Evolutionary conservation across 2,329 filamentous ascomycete species (phyloP), one percentile per base, ranked within the genome.

Genomic region (Arthrobotrys sinensis): DNA sequence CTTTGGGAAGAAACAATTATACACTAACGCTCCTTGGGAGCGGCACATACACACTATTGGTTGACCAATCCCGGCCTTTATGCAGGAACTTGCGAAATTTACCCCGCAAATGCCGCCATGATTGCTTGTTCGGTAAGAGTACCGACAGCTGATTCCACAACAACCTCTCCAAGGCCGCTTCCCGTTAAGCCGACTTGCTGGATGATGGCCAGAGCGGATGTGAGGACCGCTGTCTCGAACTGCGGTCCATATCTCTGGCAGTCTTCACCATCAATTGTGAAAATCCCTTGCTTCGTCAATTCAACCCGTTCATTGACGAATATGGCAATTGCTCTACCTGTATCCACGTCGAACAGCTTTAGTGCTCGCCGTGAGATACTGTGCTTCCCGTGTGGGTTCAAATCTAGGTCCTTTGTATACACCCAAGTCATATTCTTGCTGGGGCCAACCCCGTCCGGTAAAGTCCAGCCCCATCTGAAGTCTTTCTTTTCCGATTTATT

Each of bases 31-130:
- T 10, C 36, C 7, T 38, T 8, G 36, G 40, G n/a, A 45, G 14
- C 11, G 40, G 40, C 12, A 21, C 32, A 57, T 2, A 14, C 4
- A 40, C 34, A 60, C 24, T 10, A 60, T 60, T 43, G 55, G 55
- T 11, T 28, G 55, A 60, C 55, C 55, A 60, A 60, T 60, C 55
- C 55, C 55, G 43, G 55, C 19, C 55, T 36, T 60, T 43, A 60
- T 60, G 55, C 55, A 60, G 55, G 55, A 60, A 60, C 55, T 60
- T 60, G 55, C 55, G 55, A 60, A 60, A 60, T 60, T 60, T 60
- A 60, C 55, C 55, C 55, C 55, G 55, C 55, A 60, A 60, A 60
- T 60, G 55, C 55, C 55, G 55, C 55, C 55, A 60, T 60, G 65
- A 60, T 57, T 45, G 52, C 52, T 48, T 53, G 40, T 50, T 69